Evolutionary conservation across 257 asterid species (phyloP).

Genomic region (Oldenlandia corymbosa): DNA sequence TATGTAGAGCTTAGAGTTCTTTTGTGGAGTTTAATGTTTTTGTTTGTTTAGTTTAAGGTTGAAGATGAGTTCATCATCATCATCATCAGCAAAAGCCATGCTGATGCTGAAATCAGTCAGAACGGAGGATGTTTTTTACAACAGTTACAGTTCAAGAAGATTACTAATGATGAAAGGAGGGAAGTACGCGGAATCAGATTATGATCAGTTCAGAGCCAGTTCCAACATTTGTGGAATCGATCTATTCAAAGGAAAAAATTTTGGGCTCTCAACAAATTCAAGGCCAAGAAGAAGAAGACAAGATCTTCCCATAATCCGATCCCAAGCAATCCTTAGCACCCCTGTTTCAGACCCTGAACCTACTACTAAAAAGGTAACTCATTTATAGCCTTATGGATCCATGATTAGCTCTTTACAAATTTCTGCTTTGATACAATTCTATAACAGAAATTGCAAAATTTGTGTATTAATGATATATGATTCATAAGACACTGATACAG

Average conservation of each 20-base stretch:
- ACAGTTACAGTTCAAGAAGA: slow-evolving; percentile 27
- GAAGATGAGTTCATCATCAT: slow-evolving; percentile 38
- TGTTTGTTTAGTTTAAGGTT: slow-evolving; percentile 1
- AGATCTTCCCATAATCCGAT: slow-evolving; percentile 12
- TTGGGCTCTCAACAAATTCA: slow-evolving; percentile 19
- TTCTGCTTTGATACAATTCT: too few species aligned
- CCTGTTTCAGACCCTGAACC: slow-evolving; percentile 61
- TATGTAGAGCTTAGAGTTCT: not conserved
- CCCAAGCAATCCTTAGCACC: slow-evolving; percentile 43
- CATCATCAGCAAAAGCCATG: slow-evolving; percentile 37
- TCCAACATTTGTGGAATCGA: slow-evolving; percentile 14
- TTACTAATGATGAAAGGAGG: slow-evolving; percentile 24
- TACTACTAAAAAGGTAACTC: slow-evolving; percentile 49
- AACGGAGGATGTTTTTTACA: slow-evolving; percentile 29
- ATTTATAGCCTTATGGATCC: too few species aligned
- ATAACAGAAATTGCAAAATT: too few species aligned
- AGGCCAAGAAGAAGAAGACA: slow-evolving; percentile 28
- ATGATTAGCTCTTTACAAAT: too few species aligned
- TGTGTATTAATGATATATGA: too few species aligned
- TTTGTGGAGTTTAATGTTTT: not conserved
- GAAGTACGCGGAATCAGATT: slow-evolving; percentile 26
- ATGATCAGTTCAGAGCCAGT: slow-evolving; percentile 9
- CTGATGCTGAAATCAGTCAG: slow-evolving; percentile 38
- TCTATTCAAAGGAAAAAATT: slow-evolving; percentile 20
- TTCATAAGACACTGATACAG: too few species aligned